A percentile compares a stretch with the other conserved stretches of the same genome.
Conservation (phyloP, 2,329 filamentous ascomycete species). For the Alternaria sp. region DNA sequence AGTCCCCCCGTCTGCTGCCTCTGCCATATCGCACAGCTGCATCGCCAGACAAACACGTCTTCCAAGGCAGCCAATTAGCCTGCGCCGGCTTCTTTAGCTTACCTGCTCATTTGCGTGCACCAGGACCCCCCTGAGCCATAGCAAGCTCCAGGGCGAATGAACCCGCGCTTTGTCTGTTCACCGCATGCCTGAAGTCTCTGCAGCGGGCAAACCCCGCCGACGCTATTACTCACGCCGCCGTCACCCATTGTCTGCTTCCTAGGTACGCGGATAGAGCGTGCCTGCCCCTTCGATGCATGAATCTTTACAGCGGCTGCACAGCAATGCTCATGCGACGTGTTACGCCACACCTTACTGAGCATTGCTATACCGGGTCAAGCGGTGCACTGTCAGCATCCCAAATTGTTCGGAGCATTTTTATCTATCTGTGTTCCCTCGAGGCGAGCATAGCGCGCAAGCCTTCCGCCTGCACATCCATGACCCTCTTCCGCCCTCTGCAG, state of each 20-base stretch:
- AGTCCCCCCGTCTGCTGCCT: not conserved
- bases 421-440: constrained; percentile 9
- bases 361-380: not conserved
- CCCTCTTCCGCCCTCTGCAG: constrained; percentile 24
- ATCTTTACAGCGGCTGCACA: not conserved
- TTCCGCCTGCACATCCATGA: constrained; percentile 28
- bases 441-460: constrained; percentile 23
- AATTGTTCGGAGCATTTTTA: constrained; percentile 18
- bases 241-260: not conserved
- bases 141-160: constrained; percentile 6
- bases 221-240: constrained; percentile 18
- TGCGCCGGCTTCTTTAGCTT: constrained; percentile 9
- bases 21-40: constrained; percentile 3
- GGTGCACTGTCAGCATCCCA: not conserved
- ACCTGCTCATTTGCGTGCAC: constrained; percentile 38
- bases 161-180: constrained; percentile 6
- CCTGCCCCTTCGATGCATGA: not conserved
- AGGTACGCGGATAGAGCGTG: not conserved
- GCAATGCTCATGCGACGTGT: not conserved
- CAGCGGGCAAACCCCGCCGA: constrained; percentile 25
- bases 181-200: constrained; percentile 27
- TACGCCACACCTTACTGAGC: not conserved
- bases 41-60: constrained; percentile 1
- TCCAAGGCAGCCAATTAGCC: constrained; percentile 4
- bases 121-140: constrained; percentile 21